phyloP scores from a whole-genome alignment of 176 grass and related monocot species.

The Pharus latifolius region DNA sequence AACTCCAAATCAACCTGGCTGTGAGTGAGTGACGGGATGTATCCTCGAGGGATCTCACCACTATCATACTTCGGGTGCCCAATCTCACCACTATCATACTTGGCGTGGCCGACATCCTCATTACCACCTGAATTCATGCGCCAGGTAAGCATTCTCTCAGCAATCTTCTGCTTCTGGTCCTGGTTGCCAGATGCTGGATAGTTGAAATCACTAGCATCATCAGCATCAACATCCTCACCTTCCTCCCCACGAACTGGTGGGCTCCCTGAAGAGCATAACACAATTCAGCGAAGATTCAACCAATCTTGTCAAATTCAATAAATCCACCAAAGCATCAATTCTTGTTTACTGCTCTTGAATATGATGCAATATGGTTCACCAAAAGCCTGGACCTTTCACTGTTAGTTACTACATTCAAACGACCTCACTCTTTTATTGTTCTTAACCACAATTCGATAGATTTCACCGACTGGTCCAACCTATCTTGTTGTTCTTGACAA shows the following conservation, averaged over 20 bases:
- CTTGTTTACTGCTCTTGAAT: background rate
- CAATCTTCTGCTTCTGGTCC: conserved; percentile 69
- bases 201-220: conserved; percentile 77
- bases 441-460: background rate
- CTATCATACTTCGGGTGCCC: conserved; percentile 83
- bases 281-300: background rate
- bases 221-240: conserved; percentile 53
- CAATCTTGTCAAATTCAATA: background rate
- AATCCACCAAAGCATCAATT: too few species aligned
- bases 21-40: conserved; percentile 66
- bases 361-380: background rate
- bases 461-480: background rate
- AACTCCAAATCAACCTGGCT: conserved; percentile 47
- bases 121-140: conserved; percentile 34
- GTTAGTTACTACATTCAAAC: background rate
- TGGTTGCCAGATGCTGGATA: conserved; percentile 49
- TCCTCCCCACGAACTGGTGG: conserved; percentile 58
- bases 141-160: conserved; percentile 92
- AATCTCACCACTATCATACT: conserved; percentile 59
- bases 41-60: conserved; percentile 80
- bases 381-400: background rate
- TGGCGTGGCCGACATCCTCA: conserved; percentile 47
- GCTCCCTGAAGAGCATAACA: conserved; percentile 45
- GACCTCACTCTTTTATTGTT: background rate
- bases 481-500: background rate